These are phyloP conservation scores for Chrysoporthe puriensis DNA, from an alignment of 2,329 filamentous ascomycete species.

Conservation along the genomic window DNA sequence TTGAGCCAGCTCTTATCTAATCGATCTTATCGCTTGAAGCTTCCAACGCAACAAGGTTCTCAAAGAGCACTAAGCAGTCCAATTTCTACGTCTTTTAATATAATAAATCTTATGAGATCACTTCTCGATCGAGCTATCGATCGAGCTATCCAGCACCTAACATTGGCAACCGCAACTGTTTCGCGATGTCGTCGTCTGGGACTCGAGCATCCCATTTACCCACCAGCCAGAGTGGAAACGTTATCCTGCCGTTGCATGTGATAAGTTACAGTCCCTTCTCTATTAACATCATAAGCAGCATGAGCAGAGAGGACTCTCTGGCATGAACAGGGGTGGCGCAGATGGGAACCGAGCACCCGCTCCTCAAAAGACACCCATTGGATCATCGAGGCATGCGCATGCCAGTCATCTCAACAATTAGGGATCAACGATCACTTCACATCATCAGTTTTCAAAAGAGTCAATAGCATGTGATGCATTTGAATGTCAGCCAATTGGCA, in stretches of 20 bases:
- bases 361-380: too few species aligned
- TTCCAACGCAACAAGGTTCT: background rate
- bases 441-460: background rate
- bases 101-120: too few species aligned
- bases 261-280: background rate
- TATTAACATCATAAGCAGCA: background rate
- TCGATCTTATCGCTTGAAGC: constrained; percentile 4
- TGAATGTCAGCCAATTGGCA: constrained; percentile 4
- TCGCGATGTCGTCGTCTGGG: background rate
- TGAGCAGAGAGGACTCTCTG: background rate
- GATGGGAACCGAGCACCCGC: background rate
- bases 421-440: background rate
- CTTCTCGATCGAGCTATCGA: too few species aligned
- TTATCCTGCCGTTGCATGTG: background rate
- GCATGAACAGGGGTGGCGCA: background rate
- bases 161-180: too few species aligned
- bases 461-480: background rate
- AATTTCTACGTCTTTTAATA: background rate
- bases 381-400: background rate
- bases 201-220: background rate
- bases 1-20: background rate
- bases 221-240: background rate
- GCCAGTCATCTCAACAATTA: background rate
- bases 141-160: too few species aligned
- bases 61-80: background rate